Conservation (phyloP, 495 filamentous ascomycete species). For the Aspergillus wentii region DNA sequence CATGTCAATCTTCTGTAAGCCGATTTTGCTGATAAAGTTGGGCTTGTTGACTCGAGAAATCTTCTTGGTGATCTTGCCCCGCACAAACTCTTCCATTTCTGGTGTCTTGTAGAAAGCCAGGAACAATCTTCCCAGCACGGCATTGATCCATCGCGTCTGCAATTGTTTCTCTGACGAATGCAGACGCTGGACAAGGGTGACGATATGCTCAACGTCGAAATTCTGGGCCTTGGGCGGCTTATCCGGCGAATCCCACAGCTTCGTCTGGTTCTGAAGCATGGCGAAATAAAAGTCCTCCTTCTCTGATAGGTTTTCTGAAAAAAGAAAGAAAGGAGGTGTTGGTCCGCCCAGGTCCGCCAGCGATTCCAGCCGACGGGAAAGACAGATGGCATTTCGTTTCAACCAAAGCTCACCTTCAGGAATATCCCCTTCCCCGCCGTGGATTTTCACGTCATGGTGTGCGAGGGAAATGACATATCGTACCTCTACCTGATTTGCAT, state of each 20-base stretch:
- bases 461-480: constrained; percentile 90
- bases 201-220: constrained; percentile 81
- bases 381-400: constrained; percentile 88
- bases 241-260: constrained; percentile 48
- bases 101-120: constrained; percentile 80
- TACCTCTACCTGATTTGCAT: constrained; percentile 82
- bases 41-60: constrained; percentile 91
- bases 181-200: constrained; percentile 78
- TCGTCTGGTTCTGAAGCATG: constrained; percentile 78
- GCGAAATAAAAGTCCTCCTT: constrained; percentile 99
- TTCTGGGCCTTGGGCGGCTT: constrained; percentile 65
- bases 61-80: constrained; percentile 90
- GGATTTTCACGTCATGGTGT: constrained; percentile 81
- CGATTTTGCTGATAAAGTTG: constrained; percentile 77
- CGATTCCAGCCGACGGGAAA: constrained; percentile 64
- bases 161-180: constrained; percentile 90
- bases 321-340: constrained; percentile 82
- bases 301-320: constrained; percentile 87
- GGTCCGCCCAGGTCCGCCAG: constrained; percentile 54
- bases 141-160: constrained; percentile 93
- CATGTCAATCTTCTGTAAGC: constrained; percentile 75
- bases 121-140: constrained; percentile 80
- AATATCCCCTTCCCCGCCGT: constrained; percentile 73
- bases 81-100: constrained; percentile 71
- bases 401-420: constrained; percentile 92